Evolutionary conservation across 2,329 filamentous ascomycete genomes (phyloP).

Genomic region (Metarhizium album): DNA sequence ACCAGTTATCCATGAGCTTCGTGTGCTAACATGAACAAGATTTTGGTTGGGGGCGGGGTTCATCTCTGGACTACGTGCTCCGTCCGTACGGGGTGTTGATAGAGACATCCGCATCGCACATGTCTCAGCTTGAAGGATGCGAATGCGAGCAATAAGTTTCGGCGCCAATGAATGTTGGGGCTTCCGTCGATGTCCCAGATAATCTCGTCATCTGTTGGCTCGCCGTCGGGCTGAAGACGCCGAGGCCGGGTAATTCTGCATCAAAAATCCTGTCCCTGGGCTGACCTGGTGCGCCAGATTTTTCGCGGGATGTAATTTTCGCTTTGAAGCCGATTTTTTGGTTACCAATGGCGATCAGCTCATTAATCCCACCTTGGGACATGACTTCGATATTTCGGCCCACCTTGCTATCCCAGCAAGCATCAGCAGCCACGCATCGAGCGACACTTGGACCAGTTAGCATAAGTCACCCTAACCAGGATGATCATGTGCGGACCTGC

Average conservation of each 20-base stretch:
- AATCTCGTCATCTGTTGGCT: background rate
- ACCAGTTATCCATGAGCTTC: too few species aligned
- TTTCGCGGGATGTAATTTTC: too few species aligned
- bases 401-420: background rate
- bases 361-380: background rate
- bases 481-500: background rate
- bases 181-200: background rate
- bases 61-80: background rate
- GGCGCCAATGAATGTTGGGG: background rate
- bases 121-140: background rate
- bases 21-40: too few species aligned
- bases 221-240: background rate
- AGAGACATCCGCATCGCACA: background rate
- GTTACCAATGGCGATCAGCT: background rate
- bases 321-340: background rate
- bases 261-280: background rate
- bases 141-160: background rate
- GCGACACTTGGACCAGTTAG: background rate
- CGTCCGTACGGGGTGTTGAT: too few species aligned
- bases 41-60: too few species aligned
- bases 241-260: background rate
- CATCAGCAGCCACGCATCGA: background rate
- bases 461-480: background rate
- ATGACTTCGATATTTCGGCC: background rate
- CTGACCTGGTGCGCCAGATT: background rate